A percentile compares a stretch with the other conserved stretches of the same genome.
These are phyloP conservation scores for Lipomyces sp. DNA, from an alignment of 805 yeast species.

Conservation along the genomic window DNA sequence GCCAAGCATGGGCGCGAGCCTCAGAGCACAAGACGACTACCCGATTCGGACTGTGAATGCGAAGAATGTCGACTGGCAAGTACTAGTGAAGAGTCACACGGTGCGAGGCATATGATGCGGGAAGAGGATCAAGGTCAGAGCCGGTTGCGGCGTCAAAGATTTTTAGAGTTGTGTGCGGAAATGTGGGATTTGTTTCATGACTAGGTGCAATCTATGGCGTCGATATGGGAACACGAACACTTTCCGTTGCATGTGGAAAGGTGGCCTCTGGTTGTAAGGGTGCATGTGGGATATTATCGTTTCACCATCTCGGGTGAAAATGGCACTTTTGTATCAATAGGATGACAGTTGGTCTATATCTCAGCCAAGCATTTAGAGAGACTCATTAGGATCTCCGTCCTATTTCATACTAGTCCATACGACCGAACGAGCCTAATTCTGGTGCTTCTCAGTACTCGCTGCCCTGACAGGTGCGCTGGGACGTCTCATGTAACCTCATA, in stretches of 20 bases:
- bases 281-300: too few relatives aligned
- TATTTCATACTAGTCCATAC: too few relatives aligned
- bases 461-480: too few relatives aligned
- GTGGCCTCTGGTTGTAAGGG: neutral
- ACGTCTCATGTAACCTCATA: too few relatives aligned
- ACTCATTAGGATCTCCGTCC: too few relatives aligned
- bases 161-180: slow-evolving; percentile 43
- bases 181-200: slow-evolving; percentile 44
- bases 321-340: too few relatives aligned
- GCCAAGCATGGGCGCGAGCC: neutral
- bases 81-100: neutral
- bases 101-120: neutral
- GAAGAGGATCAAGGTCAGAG: neutral
- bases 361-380: too few relatives aligned
- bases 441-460: too few relatives aligned
- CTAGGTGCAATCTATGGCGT: neutral
- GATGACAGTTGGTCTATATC: too few relatives aligned
- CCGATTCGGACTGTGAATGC: neutral
- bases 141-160: slow-evolving; percentile 23
- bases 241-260: neutral
- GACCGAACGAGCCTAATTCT: too few relatives aligned
- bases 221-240: neutral
- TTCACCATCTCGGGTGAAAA: too few relatives aligned
- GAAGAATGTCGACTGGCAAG: neutral
- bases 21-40: neutral